phyloP scores from a whole-genome alignment of 148 eudicot genomes.

The Persicaria tinctoria region DNA sequence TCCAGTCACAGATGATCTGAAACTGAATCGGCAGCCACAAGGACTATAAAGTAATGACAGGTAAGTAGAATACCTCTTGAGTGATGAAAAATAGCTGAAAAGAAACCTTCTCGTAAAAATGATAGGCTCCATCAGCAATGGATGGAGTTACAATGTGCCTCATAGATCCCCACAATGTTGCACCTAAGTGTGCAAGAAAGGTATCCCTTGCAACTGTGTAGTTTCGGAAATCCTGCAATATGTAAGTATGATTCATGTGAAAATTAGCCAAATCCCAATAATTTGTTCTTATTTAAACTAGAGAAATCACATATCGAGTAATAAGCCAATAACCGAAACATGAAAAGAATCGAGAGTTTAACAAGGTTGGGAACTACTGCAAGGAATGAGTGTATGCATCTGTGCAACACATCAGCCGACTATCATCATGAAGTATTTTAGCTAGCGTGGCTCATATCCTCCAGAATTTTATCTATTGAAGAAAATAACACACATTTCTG shows the following conservation, averaged over 20 bases:
- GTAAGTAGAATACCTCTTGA: slow-evolving; percentile 48
- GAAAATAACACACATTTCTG: background rate
- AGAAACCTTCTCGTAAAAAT: slow-evolving; percentile 85
- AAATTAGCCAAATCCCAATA: background rate
- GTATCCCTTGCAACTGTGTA: slow-evolving; percentile 95
- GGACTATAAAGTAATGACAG: background rate
- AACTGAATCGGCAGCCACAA: slow-evolving; percentile 1
- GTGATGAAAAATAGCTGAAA: slow-evolving; percentile 87
- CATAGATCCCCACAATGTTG: slow-evolving; percentile 93
- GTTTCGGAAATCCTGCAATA: slow-evolving; percentile 64
- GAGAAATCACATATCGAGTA: background rate
- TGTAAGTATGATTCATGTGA: background rate
- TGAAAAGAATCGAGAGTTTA: background rate
- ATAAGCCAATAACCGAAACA: background rate
- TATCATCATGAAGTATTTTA: background rate
- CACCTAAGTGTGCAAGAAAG: slow-evolving; percentile 88
- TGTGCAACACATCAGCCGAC: background rate
- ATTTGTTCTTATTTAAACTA: background rate
- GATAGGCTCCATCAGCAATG: slow-evolving; percentile 84
- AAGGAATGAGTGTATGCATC: background rate
- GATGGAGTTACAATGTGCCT: slow-evolving; percentile 90
- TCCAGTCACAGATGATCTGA: background rate
- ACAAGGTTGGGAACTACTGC: background rate
- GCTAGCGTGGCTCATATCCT: background rate
- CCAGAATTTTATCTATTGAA: background rate